A percentile compares a stretch with the other conserved stretches of the same genome.
These are phyloP conservation scores for Aspergillus saccharolyticus DNA, from an alignment of 495 filamentous ascomycete species.

Conservation along the genomic window DNA sequence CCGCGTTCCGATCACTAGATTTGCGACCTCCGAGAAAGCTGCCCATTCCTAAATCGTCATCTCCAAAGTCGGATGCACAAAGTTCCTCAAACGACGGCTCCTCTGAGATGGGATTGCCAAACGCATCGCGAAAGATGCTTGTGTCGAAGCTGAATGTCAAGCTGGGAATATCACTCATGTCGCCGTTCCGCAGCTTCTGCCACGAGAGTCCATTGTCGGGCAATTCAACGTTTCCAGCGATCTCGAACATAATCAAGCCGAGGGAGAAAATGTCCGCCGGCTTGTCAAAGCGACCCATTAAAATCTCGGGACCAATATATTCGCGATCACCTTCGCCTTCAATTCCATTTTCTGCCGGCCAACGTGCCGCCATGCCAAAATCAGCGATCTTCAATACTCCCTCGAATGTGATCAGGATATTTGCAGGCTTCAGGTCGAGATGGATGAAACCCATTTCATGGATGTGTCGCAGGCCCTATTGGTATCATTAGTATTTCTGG, in stretches of 20 bases:
- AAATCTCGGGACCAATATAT: slow-evolving; percentile 90
- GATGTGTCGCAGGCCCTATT: slow-evolving; percentile 78
- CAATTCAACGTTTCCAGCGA: slow-evolving; percentile 82
- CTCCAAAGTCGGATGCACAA: slow-evolving; percentile 46
- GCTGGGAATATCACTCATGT: slow-evolving; percentile 78
- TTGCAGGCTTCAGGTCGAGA: slow-evolving; percentile 92
- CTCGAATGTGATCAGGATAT: slow-evolving; percentile 85
- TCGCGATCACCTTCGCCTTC: slow-evolving; percentile 93
- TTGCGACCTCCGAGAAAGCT: slow-evolving; percentile 28
- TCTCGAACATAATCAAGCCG: slow-evolving; percentile 89
- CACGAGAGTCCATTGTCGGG: slow-evolving; percentile 88
- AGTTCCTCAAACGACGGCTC: slow-evolving; percentile 47
- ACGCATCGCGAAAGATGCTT: slow-evolving; percentile 66
- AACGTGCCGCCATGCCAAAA: slow-evolving; percentile 84
- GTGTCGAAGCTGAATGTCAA: slow-evolving; percentile 72
- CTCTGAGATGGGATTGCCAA: slow-evolving; percentile 58
- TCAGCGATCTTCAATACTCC: slow-evolving; percentile 92
- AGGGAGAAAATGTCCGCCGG: slow-evolving; percentile 90
- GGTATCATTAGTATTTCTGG: slow-evolving; percentile 30
- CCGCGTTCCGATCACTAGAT: slow-evolving; percentile 23
- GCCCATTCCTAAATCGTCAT: slow-evolving; percentile 36
- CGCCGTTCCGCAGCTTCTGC: slow-evolving; percentile 79
- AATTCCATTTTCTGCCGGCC: slow-evolving; percentile 68
- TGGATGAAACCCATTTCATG: slow-evolving; percentile 87
- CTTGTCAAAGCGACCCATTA: slow-evolving; percentile 78